Evolutionary conservation across 2,329 filamentous ascomycete genomes (phyloP), one percentile per base, ranked within the genome.

Genomic region (Colletotrichum lini): DNA sequence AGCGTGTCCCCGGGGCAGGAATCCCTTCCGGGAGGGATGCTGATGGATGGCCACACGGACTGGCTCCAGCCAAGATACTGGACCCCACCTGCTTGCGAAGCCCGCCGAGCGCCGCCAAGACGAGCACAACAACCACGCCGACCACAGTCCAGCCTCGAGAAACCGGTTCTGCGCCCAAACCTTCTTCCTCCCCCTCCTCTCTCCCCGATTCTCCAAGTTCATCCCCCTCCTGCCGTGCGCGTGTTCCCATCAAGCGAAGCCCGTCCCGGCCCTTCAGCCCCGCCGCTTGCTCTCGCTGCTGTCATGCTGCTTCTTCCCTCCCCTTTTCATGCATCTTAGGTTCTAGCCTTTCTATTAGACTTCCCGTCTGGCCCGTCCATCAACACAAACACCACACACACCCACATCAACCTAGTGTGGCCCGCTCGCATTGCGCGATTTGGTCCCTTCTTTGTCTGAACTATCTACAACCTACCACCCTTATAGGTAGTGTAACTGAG

Each of bases 361-460:
- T 66, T 70, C 67, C 62, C 62, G 62, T 30, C 52, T 30, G 42
- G 23, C 44, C 65, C 60, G 50, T 49, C 60, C 26, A 47, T 16
- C 40, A 30, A 35, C 40, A 38, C 23, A 7, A n/a, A 52, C 42
- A 35, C 35, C 42, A 35, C 35, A 38, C 35, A 10, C 35, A 38
- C 35, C 2, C 35, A 10, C 35, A 38, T 38, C 35, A 2, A 38
- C 35, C 35, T 10, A 10, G 35, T 2, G 35, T 35, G 26, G 38
- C 65, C 56, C 62, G 62, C 47, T 53, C 47, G 56, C 63, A 45
- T 18, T n/a, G 40, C 45, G 30, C 45, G 35, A 42, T 47, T 45
- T 57, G 15, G 56, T 58, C 16, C 53, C 18, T 47, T 62, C 42
- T 44, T 67, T 67, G 65, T 67, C 58, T 68, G 65, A 67, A 63